A percentile compares a stretch with the other conserved stretches of the same genome.
Evolutionary conservation across 2,329 filamentous ascomycete genomes (phyloP).

Genomic region (Aspergillus fischeri): DNA sequence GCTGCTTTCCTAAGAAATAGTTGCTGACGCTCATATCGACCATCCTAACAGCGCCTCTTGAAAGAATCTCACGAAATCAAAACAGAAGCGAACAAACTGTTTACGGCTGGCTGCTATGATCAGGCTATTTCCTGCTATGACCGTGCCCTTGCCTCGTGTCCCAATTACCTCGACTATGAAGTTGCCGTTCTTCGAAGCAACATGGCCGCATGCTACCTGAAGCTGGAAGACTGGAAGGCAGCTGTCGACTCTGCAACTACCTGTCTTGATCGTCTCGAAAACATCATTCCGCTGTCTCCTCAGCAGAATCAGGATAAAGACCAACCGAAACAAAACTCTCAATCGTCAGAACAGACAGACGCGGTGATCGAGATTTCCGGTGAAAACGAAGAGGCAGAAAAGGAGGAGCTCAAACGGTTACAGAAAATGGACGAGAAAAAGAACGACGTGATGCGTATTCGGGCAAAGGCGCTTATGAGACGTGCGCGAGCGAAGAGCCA

Average conservation of each 20-base stretch:
- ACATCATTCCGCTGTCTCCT: conserved; percentile 47
- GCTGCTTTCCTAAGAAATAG: neutral
- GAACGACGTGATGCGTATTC: conserved; percentile 69
- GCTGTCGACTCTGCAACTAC: conserved; percentile 69
- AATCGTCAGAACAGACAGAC: conserved; percentile 6
- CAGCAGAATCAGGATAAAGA: conserved; percentile 14
- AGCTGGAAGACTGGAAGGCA: conserved; percentile 79
- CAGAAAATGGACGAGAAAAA: conserved; percentile 45
- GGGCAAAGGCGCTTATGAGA: conserved; percentile 76
- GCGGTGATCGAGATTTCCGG: conserved; percentile 50
- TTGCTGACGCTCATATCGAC: conserved; percentile 8
- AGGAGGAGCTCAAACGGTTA: conserved; percentile 41
- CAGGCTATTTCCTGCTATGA: conserved; percentile 80
- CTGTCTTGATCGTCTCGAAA: conserved; percentile 69
- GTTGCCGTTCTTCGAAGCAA: conserved; percentile 84
- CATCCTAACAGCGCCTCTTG: conserved; percentile 56
- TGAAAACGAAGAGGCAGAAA: conserved; percentile 36
- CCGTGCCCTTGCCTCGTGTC: conserved; percentile 71
- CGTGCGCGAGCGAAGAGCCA: conserved; percentile 69
- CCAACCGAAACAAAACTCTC: neutral
- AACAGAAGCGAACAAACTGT: conserved; percentile 72
- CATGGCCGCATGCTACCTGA: conserved; percentile 82
- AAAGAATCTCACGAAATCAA: conserved; percentile 70
- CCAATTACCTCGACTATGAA: conserved; percentile 82
- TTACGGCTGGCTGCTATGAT: conserved; percentile 65